phyloP scores from a whole-genome alignment of 345 rosid species.

The Euphorbia lathyris region DNA sequence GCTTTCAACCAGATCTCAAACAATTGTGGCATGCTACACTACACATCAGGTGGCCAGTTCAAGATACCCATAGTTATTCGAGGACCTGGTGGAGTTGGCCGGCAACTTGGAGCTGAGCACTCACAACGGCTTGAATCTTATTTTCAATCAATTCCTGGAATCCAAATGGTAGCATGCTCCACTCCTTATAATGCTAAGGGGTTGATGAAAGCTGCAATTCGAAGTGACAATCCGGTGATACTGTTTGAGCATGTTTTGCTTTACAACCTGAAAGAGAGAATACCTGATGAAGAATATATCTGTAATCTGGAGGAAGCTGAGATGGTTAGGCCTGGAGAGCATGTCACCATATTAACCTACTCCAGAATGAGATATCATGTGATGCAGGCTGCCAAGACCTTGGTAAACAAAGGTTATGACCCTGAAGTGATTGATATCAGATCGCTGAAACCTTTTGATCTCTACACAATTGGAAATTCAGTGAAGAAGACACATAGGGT shows the following conservation, averaged over 20 bases:
- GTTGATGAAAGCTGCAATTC: conserved; percentile 95
- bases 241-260: conserved; percentile 95
- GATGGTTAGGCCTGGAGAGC: conserved; percentile 94
- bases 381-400: conserved; percentile 91
- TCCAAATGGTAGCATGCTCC: conserved; percentile 99
- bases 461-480: conserved; percentile 81
- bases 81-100: conserved; percentile 99
- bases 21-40: conserved; percentile 98
- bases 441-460: conserved; percentile 89
- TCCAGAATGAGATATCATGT: conserved; percentile 97
- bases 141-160: conserved; percentile 97
- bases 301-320: conserved; percentile 94
- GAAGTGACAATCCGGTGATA: conserved; percentile 96
- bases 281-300: conserved; percentile 84
- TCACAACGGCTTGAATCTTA: conserved; percentile 94
- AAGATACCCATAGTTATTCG: conserved; percentile 85
- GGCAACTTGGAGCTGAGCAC: conserved; percentile 97
- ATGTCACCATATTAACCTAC: conserved; percentile 81
- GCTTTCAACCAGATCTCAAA: conserved; percentile 99
- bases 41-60: conserved; percentile 97
- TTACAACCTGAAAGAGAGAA: conserved; percentile 94
- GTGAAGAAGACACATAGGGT: conserved; percentile 91
- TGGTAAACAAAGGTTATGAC: conserved; percentile 89
- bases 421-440: conserved; percentile 95
- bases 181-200: conserved; percentile 99